Conservation (phyloP, 345 rosid genomes). For the Eucalyptus curtisii region DNA sequence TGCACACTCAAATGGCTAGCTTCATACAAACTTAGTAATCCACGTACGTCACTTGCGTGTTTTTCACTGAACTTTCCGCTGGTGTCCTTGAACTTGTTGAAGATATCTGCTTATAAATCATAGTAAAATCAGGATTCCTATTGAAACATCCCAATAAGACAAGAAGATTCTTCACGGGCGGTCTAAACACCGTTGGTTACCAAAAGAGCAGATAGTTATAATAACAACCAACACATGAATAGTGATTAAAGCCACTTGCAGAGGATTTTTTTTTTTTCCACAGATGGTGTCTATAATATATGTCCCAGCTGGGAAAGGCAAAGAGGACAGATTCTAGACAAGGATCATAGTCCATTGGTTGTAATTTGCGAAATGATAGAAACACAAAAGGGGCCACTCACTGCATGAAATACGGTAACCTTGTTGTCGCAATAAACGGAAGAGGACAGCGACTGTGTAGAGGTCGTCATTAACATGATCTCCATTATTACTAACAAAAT, state of each 20-base stretch:
- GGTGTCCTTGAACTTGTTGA: conserved; percentile 11
- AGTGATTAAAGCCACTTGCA: not conserved
- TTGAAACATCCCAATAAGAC: not conserved
- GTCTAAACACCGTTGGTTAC: not conserved
- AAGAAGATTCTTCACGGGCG: not conserved
- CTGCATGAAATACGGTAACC: conserved; percentile 1
- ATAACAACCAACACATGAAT: not conserved
- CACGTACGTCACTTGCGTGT: not conserved
- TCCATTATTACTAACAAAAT: not conserved
- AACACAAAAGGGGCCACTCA: not conserved
- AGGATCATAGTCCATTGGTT: not conserved
- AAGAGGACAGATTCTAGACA: not conserved
- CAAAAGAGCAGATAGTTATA: not conserved
- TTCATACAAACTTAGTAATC: not conserved
- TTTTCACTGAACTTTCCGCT: conserved; percentile 2
- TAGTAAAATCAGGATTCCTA: not conserved
- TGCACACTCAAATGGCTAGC: not conserved
- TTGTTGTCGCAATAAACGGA: conserved; percentile 8
- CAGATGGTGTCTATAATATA: rapidly evolving
- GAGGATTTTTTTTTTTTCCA: not conserved
- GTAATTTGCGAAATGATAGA: not conserved
- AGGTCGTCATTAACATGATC: not conserved
- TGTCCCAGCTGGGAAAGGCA: not conserved
- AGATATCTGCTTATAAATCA: conserved; percentile 1
- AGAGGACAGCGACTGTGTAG: not conserved